Conservation (phyloP, 2,329 filamentous ascomycete genomes). For the Aspergillus chevalieri region DNA sequence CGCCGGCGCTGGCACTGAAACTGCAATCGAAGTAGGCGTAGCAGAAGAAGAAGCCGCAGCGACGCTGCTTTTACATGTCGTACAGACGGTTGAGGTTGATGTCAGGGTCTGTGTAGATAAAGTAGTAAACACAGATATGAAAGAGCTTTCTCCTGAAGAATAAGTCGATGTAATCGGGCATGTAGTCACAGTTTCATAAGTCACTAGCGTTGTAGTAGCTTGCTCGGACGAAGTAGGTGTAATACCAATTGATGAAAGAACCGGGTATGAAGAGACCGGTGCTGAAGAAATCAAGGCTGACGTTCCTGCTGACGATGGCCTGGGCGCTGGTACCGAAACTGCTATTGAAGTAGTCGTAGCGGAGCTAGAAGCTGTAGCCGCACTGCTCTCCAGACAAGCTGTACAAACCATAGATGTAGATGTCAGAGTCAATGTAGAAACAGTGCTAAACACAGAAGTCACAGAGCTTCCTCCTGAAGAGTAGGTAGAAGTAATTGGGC, state of each 20-base stretch:
- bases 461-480: not conserved
- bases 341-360: not conserved
- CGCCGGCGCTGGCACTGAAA: too few relatives aligned
- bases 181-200: slow-evolving; percentile 25
- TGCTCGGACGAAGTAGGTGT: not conserved
- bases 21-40: too few relatives aligned
- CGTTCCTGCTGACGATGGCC: too few relatives aligned
- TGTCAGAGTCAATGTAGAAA: not conserved
- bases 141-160: slow-evolving; percentile 45
- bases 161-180: slow-evolving; percentile 28
- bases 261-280: too few relatives aligned
- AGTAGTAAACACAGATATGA: slow-evolving; percentile 51
- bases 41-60: too few relatives aligned
- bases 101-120: slow-evolving; percentile 43
- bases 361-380: not conserved
- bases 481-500: not conserved
- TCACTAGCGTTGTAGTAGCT: slow-evolving; percentile 10
- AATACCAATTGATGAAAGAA: too few relatives aligned
- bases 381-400: not conserved
- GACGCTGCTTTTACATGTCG: slow-evolving; percentile 2
- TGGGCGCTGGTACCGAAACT: not conserved
- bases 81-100: slow-evolving; percentile 14
- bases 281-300: too few relatives aligned
- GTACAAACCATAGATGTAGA: not conserved
- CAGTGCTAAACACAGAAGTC: not conserved